Evolutionary conservation across 1,284 basidiomycete genomes (phyloP), one percentile per base, ranked within the genome.

Genomic region (Rhodotorula sp.): DNA sequence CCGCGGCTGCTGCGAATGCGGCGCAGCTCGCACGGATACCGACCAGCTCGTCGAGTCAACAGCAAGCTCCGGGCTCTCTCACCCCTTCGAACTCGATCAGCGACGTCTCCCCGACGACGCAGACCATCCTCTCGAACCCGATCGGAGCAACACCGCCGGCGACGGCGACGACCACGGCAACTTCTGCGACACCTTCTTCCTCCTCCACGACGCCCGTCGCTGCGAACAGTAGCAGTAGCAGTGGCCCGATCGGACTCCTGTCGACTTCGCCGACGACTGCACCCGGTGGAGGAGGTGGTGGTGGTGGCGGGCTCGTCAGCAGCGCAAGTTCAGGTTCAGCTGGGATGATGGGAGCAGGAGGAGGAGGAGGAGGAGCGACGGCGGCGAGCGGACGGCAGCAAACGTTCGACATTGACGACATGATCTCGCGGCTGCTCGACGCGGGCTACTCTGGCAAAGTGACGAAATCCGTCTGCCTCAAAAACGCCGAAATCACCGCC

Each of bases 371-470:
- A 19, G 21, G 49, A 45, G n/a, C 45, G 58, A n/a, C 43, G 54
- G 12, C 14, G 54, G n/a, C 26, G n/a, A 14, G 14, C 26, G 54
- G 16, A 26, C 58, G 57, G 21, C 67, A 64, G 16, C 70, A 74
- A 83, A 83, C 88, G 63, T 86, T 98, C 78, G 97, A 99, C 81
- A 90, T 99, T 72, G 97, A 99, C 83, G 95, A 97, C 82, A 98
- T 99, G 92, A 99, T 99, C 79, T 89, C 91, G 79, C 88, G 95
- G 62, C 86, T 99, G 64, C 85, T 99, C 77, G 95, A 99, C 78
- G 93, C 97, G 4, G 97, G 97, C 8, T 99, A 99, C 82, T 92
- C 92, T 23, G 94, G 94, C 81, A 99, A 99, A 86, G 91, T 98
- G 78, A 73, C 75, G 3, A 99, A 98, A 83, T 92, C 92, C 34